Conservation (phyloP, 306 rosid genomes). For the Parietaria judaica region DNA sequence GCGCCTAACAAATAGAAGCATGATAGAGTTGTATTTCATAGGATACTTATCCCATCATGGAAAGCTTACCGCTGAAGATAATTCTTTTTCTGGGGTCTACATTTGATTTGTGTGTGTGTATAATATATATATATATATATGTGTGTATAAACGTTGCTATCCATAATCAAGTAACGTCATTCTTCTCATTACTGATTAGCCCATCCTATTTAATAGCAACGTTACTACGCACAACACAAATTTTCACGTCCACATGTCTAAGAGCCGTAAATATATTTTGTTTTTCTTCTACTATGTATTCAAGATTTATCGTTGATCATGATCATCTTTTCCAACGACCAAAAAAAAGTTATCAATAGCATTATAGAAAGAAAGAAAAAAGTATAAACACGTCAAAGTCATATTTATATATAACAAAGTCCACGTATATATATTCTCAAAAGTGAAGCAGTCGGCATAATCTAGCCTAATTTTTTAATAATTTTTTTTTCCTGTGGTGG, state of each 20-base stretch:
- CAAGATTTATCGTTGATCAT: not conserved
- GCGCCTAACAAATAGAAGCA: no score
- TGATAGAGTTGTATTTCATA: slow-evolving; percentile 6
- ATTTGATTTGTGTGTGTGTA: not conserved
- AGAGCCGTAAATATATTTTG: not conserved
- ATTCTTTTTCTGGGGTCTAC: slow-evolving; percentile 6
- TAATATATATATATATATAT: not conserved
- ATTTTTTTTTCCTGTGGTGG: not conserved
- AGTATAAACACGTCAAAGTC: not conserved
- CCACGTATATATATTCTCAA: not conserved
- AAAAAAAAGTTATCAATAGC: not conserved
- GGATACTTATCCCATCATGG: slow-evolving; percentile 19
- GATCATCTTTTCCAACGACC: not conserved
- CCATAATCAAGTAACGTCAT: not conserved
- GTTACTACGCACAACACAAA: no score
- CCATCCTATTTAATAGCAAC: not conserved
- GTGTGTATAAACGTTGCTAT: not conserved
- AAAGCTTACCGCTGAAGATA: slow-evolving; percentile 2
- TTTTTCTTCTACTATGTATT: not conserved
- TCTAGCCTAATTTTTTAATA: not conserved
- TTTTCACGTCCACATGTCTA: no score
- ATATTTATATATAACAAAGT: not conserved
- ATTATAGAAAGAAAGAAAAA: not conserved
- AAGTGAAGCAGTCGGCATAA: not conserved
- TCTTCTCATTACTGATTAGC: slow-evolving; percentile 1